phyloP scores from a whole-genome alignment of 129 eudicot species.

The Kitagawia praeruptora region DNA sequence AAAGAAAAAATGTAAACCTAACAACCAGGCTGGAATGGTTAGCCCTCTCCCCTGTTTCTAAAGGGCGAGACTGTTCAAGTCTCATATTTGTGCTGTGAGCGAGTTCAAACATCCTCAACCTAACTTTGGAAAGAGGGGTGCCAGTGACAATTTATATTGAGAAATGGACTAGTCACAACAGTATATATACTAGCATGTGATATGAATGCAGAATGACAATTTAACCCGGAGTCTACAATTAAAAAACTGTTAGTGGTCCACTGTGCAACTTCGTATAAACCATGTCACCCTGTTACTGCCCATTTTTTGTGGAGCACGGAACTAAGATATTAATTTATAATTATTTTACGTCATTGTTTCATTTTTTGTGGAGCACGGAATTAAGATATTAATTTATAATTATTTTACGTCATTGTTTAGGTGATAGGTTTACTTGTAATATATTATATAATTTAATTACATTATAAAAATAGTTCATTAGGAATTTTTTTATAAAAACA shows the following conservation, averaged over 20 bases:
- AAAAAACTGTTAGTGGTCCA: neutral
- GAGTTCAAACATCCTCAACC: neutral
- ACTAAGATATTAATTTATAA: no score
- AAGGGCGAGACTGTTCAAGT: neutral
- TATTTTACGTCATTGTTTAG: no score
- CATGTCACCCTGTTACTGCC: neutral
- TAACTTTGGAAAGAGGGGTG: neutral
- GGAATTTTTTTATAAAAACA: no score
- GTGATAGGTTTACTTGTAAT: no score
- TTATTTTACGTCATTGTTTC: no score
- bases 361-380: neutral
- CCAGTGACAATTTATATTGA: neutral
- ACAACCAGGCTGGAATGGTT: neutral
- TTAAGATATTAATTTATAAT: no score
- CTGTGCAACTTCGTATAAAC: neutral
- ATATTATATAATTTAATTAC: no score
- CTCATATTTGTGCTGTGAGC: neutral
- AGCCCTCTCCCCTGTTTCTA: neutral
- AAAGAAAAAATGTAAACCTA: neutral
- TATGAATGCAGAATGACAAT: neutral
- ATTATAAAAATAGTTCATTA: no score
- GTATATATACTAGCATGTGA: neutral
- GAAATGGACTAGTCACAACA: neutral
- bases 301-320: neutral
- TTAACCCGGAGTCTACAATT: neutral